Conservation (phyloP, 805 yeast species). For the Trichomonascus vanleenenianus region DNA sequence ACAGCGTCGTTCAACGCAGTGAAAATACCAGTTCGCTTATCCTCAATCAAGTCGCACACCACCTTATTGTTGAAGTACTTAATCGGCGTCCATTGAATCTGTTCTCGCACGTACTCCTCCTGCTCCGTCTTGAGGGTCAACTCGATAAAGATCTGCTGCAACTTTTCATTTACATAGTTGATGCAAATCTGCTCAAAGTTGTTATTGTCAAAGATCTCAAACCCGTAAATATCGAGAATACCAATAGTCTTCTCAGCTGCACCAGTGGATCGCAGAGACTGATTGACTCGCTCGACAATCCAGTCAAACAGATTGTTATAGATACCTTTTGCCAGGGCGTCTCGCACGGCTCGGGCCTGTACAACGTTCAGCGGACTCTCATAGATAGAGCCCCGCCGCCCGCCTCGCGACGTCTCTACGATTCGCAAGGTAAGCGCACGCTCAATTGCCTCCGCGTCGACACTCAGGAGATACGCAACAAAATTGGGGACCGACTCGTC, state of each 20-base stretch:
- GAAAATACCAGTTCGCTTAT: constrained; percentile 87
- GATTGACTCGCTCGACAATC: constrained; percentile 89
- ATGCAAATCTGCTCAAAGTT: constrained; percentile 94
- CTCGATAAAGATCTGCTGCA: constrained; percentile 94
- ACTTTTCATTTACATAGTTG: constrained; percentile 90
- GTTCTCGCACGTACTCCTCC: constrained; percentile 92
- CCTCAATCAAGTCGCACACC: constrained; percentile 94
- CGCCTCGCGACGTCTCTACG: constrained; percentile 85
- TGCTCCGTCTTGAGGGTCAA: constrained; percentile 94
- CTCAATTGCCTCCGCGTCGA: constrained; percentile 56
- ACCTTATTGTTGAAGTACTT: constrained; percentile 92
- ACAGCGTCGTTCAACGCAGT: constrained; percentile 95
- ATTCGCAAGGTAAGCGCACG: constrained; percentile 71
- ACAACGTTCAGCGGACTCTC: constrained; percentile 87
- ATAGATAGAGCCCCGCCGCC: constrained; percentile 84
- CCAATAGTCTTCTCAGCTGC: constrained; percentile 67
- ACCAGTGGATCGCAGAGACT: constrained; percentile 52
- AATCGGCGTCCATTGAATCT: constrained; percentile 96
- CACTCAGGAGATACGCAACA: constrained; percentile 85
- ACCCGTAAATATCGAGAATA: constrained; percentile 91
- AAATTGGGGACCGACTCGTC: constrained; percentile 91
- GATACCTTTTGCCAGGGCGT: constrained; percentile 90
- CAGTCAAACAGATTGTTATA: constrained; percentile 91
- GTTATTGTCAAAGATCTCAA: constrained; percentile 91
- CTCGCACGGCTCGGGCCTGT: constrained; percentile 88